These are phyloP conservation scores for Cladophialophora carrionii DNA, from an alignment of 2,329 filamentous ascomycete species.

Conservation along the genomic window DNA sequence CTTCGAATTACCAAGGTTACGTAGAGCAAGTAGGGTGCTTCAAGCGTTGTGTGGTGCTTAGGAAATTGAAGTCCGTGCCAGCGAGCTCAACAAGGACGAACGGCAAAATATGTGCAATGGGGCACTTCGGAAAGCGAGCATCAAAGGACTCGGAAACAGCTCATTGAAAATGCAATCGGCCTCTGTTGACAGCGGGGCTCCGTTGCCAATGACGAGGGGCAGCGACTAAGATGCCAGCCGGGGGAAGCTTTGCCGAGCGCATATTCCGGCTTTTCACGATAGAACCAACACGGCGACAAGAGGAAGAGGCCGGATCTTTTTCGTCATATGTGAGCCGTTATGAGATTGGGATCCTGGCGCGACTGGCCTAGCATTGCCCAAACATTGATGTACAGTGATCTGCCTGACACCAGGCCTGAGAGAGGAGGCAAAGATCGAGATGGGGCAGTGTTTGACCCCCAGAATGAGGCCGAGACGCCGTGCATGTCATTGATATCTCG, in stretches of 20 bases:
- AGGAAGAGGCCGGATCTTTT: constrained; percentile 1
- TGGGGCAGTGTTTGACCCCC: background rate
- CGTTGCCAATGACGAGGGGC: constrained; percentile 27
- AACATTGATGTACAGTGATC: background rate
- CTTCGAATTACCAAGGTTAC: background rate
- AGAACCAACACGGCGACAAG: background rate
- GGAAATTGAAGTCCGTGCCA: background rate
- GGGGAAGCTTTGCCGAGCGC: constrained; percentile 27
- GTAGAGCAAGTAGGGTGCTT: background rate
- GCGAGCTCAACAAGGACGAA: background rate
- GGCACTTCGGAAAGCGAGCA: background rate
- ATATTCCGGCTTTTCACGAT: constrained; percentile 20
- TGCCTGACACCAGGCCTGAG: background rate
- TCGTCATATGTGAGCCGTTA: constrained; percentile 4
- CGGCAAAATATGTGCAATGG: background rate
- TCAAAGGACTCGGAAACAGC: background rate
- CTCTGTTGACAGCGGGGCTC: constrained; percentile 31
- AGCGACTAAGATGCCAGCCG: background rate
- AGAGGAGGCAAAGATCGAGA: background rate
- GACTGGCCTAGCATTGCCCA: background rate
- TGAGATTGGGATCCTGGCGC: background rate
- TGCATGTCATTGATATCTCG: background rate
- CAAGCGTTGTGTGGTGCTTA: background rate
- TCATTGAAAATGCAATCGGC: constrained; percentile 5
- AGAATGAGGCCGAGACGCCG: background rate